Conservation (phyloP, 2,329 filamentous ascomycete genomes). For the Chaetoscypha palmicola region DNA sequence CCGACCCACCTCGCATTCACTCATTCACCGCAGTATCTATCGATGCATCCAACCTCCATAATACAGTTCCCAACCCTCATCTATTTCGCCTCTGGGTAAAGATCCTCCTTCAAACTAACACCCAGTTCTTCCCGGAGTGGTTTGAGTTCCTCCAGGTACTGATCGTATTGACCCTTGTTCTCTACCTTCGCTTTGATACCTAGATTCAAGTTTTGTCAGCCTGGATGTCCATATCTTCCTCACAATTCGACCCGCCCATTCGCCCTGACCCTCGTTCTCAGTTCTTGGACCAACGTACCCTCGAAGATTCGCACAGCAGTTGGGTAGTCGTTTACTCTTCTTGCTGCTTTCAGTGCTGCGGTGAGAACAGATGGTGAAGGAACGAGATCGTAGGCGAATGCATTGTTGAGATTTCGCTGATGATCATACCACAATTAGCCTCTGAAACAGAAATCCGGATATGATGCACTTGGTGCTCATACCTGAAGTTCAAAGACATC, state of each 20-base stretch:
- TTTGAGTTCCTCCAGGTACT: conserved; percentile 93
- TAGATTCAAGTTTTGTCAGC: conserved; percentile 34
- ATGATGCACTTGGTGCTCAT: too few species aligned
- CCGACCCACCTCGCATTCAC: conserved; percentile 17
- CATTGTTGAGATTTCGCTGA: conserved; percentile 96
- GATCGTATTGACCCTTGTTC: conserved; percentile 94
- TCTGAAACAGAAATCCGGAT: too few species aligned
- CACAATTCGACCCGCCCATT: too few species aligned
- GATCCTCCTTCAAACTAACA: conserved; percentile 81
- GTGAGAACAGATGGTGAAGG: conserved; percentile 85
- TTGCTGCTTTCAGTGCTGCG: conserved; percentile 86
- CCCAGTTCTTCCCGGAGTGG: conserved; percentile 88
- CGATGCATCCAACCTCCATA: conserved; percentile 16
- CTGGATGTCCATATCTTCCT: not conserved
- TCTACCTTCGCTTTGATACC: conserved; percentile 99
- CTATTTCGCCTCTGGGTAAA: conserved; percentile 61
- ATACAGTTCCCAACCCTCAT: conserved; percentile 13
- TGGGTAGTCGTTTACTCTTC: conserved; percentile 96
- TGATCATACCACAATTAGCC: conserved; percentile 24
- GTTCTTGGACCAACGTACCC: too few species aligned
- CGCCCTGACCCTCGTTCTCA: too few species aligned
- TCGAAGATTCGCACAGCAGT: conserved; percentile 98
- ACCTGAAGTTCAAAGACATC: conserved; percentile 99
- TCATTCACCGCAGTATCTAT: conserved; percentile 17
- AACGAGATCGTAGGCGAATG: conserved; percentile 99